phyloP scores from a whole-genome alignment of 2,329 filamentous ascomycete species.

The Fusarium ambrosium region DNA sequence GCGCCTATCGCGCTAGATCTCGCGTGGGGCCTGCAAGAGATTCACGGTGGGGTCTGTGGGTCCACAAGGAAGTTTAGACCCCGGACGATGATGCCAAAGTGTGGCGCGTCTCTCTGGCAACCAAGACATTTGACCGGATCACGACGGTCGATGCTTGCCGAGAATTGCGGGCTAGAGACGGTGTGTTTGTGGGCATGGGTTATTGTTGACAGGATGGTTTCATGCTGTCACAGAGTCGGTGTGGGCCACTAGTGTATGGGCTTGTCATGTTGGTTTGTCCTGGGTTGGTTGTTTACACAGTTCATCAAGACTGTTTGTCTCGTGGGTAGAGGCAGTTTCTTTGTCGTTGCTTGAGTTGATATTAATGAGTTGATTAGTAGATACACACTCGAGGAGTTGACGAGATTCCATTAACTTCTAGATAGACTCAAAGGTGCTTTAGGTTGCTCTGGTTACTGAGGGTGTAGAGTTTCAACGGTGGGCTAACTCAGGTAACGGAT shows the following conservation, averaged over 20 bases:
- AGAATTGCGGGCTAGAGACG: conserved; percentile 9
- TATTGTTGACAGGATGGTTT: not conserved
- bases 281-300: not conserved
- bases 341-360: not conserved
- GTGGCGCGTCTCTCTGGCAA: conserved; percentile 36
- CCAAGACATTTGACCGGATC: conserved; percentile 16
- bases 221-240: not conserved
- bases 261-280: not conserved
- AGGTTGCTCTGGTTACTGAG: not conserved
- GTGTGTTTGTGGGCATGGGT: not conserved
- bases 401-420: not conserved
- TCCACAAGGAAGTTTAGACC: conserved; percentile 14
- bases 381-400: not conserved
- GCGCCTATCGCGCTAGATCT: conserved; percentile 41
- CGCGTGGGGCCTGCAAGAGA: conserved; percentile 10
- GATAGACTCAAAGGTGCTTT: not conserved
- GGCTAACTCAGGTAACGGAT: not conserved
- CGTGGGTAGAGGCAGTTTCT: not conserved
- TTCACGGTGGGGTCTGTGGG: conserved; percentile 24
- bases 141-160: not conserved
- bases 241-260: not conserved
- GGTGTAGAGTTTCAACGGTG: not conserved
- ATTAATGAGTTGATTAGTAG: not conserved
- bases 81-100: conserved; percentile 13
- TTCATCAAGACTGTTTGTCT: not conserved